Evolutionary conservation across 352 stramenopile species (phyloP).

Genomic region (Phytophthora sojae): DNA sequence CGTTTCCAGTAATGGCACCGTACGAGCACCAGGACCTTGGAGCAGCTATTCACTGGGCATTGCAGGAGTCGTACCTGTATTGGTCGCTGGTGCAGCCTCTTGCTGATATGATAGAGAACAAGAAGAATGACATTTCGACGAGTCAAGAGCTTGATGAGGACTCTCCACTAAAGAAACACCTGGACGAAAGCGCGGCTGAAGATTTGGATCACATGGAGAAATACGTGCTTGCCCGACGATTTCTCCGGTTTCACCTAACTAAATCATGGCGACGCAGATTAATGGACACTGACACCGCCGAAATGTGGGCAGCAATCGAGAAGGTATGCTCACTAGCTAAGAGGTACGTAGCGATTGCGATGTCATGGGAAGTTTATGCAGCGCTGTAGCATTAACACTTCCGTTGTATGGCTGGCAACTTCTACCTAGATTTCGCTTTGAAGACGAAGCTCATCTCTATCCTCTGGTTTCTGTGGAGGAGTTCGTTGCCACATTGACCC

Average conservation of each 20-base stretch:
- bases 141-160: constrained; percentile 9
- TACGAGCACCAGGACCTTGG: constrained; percentile 83
- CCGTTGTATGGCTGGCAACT: background rate
- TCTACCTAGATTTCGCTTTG: constrained; percentile 51
- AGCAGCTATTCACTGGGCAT: constrained; percentile 73
- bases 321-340: constrained; percentile 53
- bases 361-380: background rate
- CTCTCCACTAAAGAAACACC: constrained; percentile 11
- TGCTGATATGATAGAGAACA: constrained; percentile 20
- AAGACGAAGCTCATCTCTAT: constrained; percentile 77
- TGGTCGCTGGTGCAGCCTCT: constrained; percentile 40
- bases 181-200: constrained; percentile 34
- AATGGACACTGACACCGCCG: constrained; percentile 28
- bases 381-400: background rate
- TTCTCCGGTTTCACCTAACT: constrained; percentile 55
- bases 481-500: constrained; percentile 42
- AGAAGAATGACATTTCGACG: background rate
- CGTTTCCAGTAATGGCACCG: constrained; percentile 41
- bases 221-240: constrained; percentile 63
- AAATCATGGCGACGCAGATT: constrained; percentile 28
- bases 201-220: constrained; percentile 66
- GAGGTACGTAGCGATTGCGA: constrained; percentile 36
- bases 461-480: constrained; percentile 52
- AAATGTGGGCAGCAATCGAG: constrained; percentile 47
- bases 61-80: constrained; percentile 65